Percentiles rank a stretch among this genome's conserved stretches.
These are phyloP conservation scores for Acer saccharum DNA, from an alignment of 345 rosid species.

Conservation along the genomic window DNA sequence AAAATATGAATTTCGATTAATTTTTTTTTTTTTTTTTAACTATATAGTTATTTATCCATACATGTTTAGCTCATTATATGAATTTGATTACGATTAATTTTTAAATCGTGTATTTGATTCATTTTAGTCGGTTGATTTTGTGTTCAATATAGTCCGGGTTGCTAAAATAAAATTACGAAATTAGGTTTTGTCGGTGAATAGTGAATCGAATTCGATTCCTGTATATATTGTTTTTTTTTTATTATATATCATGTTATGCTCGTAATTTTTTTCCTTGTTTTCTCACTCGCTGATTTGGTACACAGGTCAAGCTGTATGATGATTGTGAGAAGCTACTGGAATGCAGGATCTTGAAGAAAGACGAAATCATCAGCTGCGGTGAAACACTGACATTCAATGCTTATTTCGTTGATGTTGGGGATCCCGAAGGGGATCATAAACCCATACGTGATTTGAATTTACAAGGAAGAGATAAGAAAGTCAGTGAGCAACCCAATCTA, in stretches of 20 bases:
- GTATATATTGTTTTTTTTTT: neutral
- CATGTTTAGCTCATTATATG: neutral
- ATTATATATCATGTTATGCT: neutral
- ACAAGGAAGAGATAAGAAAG: slow-evolving; percentile 24
- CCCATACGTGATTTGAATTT: slow-evolving; percentile 22
- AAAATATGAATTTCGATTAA: neutral
- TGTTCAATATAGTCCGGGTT: neutral
- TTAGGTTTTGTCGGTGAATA: neutral
- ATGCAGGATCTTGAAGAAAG: slow-evolving; percentile 64
- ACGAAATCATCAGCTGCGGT: slow-evolving; percentile 53
- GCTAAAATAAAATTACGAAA: no score
- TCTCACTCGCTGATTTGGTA: neutral
- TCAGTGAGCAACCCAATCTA: slow-evolving; percentile 23
- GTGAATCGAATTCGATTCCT: neutral
- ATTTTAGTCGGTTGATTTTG: neutral
- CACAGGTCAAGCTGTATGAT: slow-evolving; percentile 72
- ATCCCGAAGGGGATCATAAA: slow-evolving; percentile 42
- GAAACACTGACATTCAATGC: slow-evolving; percentile 62
- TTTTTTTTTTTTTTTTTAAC: no score
- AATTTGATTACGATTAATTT: neutral
- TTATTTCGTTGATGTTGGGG: slow-evolving; percentile 70
- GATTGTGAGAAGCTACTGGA: slow-evolving; percentile 70
- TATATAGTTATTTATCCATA: no score
- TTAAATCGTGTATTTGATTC: no score
- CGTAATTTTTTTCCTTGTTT: neutral